Percentiles rank a stretch among this genome's conserved stretches.
Conservation (phyloP, 1,284 basidiomycete species). For the Rhodotorula sp. region DNA sequence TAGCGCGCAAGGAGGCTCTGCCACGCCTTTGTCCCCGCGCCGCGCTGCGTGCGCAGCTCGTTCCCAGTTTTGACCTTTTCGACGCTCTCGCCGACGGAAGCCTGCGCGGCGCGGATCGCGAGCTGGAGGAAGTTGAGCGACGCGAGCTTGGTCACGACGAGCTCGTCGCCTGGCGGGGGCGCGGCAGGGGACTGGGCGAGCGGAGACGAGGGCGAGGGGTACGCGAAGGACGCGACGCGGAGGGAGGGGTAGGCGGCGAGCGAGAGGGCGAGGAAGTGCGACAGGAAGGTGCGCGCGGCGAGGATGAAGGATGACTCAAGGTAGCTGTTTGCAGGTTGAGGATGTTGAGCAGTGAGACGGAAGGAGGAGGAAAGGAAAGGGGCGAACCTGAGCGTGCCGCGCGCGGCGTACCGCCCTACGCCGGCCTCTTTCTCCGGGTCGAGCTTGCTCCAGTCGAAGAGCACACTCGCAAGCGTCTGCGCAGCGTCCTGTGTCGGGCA, state of each 20-base stretch:
- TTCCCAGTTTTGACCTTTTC: conserved; percentile 35
- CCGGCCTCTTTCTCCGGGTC: conserved; percentile 48
- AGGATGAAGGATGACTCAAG: conserved; percentile 84
- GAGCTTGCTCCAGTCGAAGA: conserved; percentile 69
- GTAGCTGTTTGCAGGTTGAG: conserved; percentile 58
- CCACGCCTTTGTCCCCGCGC: conserved; percentile 41
- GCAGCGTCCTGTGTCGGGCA: conserved; percentile 85
- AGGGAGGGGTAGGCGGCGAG: conserved; percentile 56
- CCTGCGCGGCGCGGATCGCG: conserved; percentile 77
- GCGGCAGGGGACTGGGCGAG: conserved; percentile 42
- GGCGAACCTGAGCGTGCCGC: conserved; percentile 77
- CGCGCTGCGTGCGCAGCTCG: conserved; percentile 31
- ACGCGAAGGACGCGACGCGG: conserved; percentile 54
- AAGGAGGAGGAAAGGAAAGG: not conserved
- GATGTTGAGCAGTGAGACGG: not conserved
- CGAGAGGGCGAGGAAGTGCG: conserved; percentile 67
- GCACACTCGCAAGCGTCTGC: conserved; percentile 77
- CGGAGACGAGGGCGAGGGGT: conserved; percentile 44
- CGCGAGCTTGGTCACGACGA: conserved; percentile 70
- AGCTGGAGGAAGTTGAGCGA: conserved; percentile 84
- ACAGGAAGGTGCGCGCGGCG: conserved; percentile 79
- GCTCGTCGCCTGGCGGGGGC: conserved; percentile 57
- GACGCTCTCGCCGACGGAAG: conserved; percentile 62
- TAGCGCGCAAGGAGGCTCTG: conserved; percentile 37
- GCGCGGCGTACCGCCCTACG: conserved; percentile 70